A percentile compares a stretch with the other conserved stretches of the same genome.
Conservation (phyloP, 2,329 filamentous ascomycete species). For the Fusarium sp. region DNA sequence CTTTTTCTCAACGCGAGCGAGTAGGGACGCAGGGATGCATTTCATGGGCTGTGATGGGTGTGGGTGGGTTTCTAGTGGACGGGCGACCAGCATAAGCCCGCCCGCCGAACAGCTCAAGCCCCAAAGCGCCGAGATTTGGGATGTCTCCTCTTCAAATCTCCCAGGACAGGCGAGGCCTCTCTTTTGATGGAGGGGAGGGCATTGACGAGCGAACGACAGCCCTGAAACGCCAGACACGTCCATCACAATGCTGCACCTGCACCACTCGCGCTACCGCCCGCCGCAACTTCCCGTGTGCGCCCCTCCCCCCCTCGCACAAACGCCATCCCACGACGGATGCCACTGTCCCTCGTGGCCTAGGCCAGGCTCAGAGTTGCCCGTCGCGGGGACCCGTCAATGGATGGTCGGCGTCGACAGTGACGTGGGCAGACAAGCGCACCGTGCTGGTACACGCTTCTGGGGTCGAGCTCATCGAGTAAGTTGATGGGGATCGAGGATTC, state of each 20-base stretch:
- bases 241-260: conserved; percentile 30
- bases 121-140: neutral
- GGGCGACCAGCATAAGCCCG: conserved; percentile 6
- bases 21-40: neutral
- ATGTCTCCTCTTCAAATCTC: neutral
- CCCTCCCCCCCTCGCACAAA: conserved; percentile 12
- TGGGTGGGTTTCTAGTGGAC: conserved; percentile 8
- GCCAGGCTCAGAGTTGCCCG: neutral
- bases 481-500: conserved; percentile 5
- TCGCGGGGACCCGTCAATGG: neutral
- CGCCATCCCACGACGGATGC: conserved; percentile 11
- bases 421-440: neutral
- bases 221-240: conserved; percentile 38
- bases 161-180: neutral
- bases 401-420: conserved; percentile 1
- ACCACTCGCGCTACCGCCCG: conserved; percentile 4
- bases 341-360: conserved; percentile 17
- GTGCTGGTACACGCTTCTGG: conserved; percentile 6
- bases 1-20: conserved; percentile 12
- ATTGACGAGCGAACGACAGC: neutral
- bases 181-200: neutral
- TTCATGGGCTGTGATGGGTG: neutral
- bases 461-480: neutral
- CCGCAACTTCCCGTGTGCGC: conserved; percentile 16
- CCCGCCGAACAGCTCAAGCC: neutral